These are phyloP conservation scores for Sambucus nigra DNA, from an alignment of 129 eudicot genomes.

Conservation along the genomic window DNA sequence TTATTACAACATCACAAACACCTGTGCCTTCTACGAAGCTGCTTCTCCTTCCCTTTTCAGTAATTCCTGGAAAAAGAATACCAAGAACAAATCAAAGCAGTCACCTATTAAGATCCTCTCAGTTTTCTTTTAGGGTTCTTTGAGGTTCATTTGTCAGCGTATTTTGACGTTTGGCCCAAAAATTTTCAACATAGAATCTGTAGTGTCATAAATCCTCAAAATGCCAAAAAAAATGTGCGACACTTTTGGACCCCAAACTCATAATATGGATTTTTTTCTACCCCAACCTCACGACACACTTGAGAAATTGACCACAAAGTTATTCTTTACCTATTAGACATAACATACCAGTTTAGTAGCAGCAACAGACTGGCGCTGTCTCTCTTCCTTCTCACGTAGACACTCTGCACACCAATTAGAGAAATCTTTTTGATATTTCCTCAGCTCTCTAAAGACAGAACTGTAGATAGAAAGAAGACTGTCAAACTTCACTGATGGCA, in stretches of 20 bases:
- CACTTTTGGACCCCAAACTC: no score
- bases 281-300: no score
- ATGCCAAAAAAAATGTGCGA: no score
- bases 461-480: slow-evolving; percentile 16
- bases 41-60: slow-evolving; percentile 20
- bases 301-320: no score
- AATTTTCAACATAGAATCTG: no score
- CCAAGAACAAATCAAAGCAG: not conserved
- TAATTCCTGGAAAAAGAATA: slow-evolving; percentile 18
- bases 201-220: no score
- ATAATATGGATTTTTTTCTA: no score
- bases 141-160: not conserved
- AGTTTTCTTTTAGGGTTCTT: not conserved
- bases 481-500: not conserved
- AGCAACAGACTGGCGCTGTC: slow-evolving; percentile 30
- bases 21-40: slow-evolving; percentile 7
- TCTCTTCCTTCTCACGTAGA: slow-evolving; percentile 40
- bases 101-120: not conserved
- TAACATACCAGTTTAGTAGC: slow-evolving; percentile 39
- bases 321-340: not conserved
- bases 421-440: slow-evolving; percentile 44
- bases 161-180: no score
- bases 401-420: slow-evolving; percentile 53
- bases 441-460: slow-evolving; percentile 46
- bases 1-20: not conserved